phyloP scores from a whole-genome alignment of 2,329 filamentous ascomycete species.

The Alternaria arborescens region DNA sequence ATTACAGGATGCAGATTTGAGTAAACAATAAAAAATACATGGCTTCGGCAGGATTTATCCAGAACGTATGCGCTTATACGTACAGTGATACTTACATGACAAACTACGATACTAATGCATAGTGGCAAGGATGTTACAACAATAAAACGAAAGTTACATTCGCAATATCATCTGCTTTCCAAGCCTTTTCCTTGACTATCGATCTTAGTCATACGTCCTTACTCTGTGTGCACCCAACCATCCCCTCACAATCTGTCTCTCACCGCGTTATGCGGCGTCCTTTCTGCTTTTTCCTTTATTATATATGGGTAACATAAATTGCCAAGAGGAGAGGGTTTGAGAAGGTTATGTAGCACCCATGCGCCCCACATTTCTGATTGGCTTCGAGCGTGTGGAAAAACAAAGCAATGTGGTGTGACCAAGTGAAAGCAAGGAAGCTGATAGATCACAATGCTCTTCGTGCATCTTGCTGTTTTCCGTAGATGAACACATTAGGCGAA shows the following conservation, averaged over 20 bases:
- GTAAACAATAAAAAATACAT: not conserved
- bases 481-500: not conserved
- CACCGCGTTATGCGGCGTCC: not conserved
- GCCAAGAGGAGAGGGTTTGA: not conserved
- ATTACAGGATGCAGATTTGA: not conserved
- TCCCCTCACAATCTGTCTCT: not conserved
- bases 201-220: not conserved
- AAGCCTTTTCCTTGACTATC: not conserved
- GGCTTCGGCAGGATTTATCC: not conserved
- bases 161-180: not conserved
- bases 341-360: not conserved
- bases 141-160: not conserved
- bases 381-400: not conserved
- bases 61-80: not conserved
- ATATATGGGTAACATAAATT: not conserved
- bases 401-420: not conserved
- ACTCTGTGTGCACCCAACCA: not conserved
- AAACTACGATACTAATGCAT: not conserved
- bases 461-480: not conserved
- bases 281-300: not conserved
- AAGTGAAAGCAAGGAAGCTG: not conserved
- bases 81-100: not conserved
- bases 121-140: not conserved
- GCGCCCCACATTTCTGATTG: not conserved
- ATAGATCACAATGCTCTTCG: not conserved